A percentile compares a stretch with the other conserved stretches of the same genome.
Conservation (phyloP, 352 stramenopile genomes). For the Globisporangium irregulare region DNA sequence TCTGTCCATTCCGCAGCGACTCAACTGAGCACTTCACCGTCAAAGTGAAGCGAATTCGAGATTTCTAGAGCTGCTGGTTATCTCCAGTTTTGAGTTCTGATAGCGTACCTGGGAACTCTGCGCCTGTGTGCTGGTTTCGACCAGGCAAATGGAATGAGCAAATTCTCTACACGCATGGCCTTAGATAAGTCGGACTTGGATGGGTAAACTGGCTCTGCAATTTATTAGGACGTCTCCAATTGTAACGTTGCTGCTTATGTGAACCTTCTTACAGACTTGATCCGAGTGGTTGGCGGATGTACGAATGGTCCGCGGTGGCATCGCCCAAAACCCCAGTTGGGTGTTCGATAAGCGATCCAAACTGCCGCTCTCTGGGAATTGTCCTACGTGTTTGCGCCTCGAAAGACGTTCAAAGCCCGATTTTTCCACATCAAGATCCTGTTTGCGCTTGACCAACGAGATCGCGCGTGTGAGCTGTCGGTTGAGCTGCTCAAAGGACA, state of each 20-base stretch:
- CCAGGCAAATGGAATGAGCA: conserved; percentile 31
- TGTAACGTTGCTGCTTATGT: neutral
- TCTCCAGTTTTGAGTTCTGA: neutral
- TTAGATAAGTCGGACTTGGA: conserved; percentile 6
- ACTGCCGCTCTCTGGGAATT: conserved; percentile 22
- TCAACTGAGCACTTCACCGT: neutral
- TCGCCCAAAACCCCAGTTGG: neutral
- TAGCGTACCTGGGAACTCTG: neutral
- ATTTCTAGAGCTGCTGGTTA: neutral
- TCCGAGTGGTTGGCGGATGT: conserved; percentile 47
- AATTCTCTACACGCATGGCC: conserved; percentile 30
- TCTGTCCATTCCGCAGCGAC: neutral
- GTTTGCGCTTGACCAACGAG: conserved; percentile 12
- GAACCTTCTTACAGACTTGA: conserved; percentile 20
- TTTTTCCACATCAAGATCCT: conserved; percentile 24
- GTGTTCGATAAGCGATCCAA: conserved; percentile 8
- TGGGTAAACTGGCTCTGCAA: neutral
- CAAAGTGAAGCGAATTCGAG: neutral
- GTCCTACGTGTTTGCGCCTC: conserved; percentile 24
- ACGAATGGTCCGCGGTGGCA: conserved; percentile 26
- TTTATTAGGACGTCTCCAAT: neutral
- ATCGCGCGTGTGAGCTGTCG: neutral
- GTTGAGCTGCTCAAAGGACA: neutral
- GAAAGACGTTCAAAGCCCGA: conserved; percentile 26
- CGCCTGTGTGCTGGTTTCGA: conserved; percentile 25